phyloP scores from a whole-genome alignment of 371 early-diverging fungal species.

The Mucor mucedo region DNA sequence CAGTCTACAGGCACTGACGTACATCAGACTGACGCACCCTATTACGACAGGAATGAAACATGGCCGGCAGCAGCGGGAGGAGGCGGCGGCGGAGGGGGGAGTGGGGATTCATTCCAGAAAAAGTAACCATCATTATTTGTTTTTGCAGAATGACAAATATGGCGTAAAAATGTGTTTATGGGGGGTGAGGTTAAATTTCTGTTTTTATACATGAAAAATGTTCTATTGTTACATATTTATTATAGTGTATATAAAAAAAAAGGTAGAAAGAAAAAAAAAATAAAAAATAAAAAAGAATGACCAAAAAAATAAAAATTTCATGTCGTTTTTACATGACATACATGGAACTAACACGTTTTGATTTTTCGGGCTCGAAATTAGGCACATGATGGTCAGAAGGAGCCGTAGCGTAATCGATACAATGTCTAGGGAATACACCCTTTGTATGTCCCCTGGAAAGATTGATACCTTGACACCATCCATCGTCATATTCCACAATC shows the following conservation, averaged over 20 bases:
- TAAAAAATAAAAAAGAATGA: neutral
- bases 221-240: too few species aligned
- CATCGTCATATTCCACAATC: slow-evolving; percentile 64
- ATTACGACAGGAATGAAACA: too few species aligned
- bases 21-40: neutral
- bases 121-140: neutral
- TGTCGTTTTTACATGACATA: slow-evolving; percentile 12
- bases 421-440: slow-evolving; percentile 65
- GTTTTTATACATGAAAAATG: neutral
- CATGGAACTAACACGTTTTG: slow-evolving; percentile 40
- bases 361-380: slow-evolving; percentile 17
- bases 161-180: neutral
- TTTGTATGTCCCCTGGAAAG: slow-evolving; percentile 47
- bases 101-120: too few species aligned
- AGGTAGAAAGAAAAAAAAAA: neutral
- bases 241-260: neutral
- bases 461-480: slow-evolving; percentile 64
- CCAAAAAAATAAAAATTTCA: neutral
- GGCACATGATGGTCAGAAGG: neutral
- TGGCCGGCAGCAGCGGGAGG: too few species aligned
- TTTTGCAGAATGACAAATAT: neutral
- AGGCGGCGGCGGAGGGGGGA: too few species aligned
- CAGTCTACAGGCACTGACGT: neutral
- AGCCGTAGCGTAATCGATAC: slow-evolving; percentile 38
- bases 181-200: too few species aligned